Evolutionary conservation across 78 protist species (phyloP), one percentile per base, ranked within the genome.

Genomic region (Dictyostelium intermedium): DNA sequence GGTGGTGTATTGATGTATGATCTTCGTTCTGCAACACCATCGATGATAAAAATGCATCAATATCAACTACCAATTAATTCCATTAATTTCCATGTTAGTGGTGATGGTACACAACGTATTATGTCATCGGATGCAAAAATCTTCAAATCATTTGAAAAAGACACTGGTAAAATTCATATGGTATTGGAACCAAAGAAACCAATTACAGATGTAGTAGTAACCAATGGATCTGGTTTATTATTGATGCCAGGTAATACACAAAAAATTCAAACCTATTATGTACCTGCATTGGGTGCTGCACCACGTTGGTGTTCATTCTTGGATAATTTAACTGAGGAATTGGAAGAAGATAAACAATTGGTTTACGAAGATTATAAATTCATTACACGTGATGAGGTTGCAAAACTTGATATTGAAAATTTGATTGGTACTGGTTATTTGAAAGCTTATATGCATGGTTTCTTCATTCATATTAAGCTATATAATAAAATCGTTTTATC

Each of bases 241-340:
- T 34, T 98, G 20, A 63, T 87, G 69, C 97, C 98, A 47, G 82
- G 95, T 35, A 99, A 99, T 39, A 45, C 92, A 23, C 86, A 96
- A 32, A 82, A 95, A 14, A 84, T 99, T 45, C 85, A 96, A 27
- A 94, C 98, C 10, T 98, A 93, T 85, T 99, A 91, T 72, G 72
- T 98, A 16, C 99, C 99, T 1, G 66, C 91, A 3, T 96, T 99
- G 2, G 99, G 99, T 30, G 97, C 96, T 11, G 99, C 99, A 25
- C 99, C 99, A n/a, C n/a, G 83, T 10, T 99, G 99, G 99, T 95
- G 98, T 83, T 32, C 96, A 61, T 99, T 96, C 92, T 91, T 99
- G 18, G 99, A 99, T 34, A 35, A 18, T 20, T 47, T 99, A n/a
- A 96, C 99, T 7, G 99, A 91, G 79, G 99, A 98, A 82, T 76